These are phyloP conservation scores for Tympanopsis confertula DNA, from an alignment of 2,329 filamentous ascomycete genomes.

Conservation along the genomic window DNA sequence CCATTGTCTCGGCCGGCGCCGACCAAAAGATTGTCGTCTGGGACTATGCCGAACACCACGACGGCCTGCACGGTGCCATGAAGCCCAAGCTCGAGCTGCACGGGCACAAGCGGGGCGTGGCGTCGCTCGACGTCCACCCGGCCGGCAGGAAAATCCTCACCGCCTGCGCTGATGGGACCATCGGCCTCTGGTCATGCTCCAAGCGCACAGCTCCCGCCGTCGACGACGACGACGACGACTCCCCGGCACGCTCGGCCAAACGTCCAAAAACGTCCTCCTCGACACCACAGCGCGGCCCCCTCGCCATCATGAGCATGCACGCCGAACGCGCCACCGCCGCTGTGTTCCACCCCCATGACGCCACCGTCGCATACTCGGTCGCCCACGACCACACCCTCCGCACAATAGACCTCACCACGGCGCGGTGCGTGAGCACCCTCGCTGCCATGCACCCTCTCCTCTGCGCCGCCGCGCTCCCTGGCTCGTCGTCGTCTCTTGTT, in stretches of 20 bases:
- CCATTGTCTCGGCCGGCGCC: slow-evolving; percentile 71
- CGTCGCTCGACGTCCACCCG: slow-evolving; percentile 63
- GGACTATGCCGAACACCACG: slow-evolving; percentile 66
- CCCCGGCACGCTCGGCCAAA: slow-evolving; percentile 48
- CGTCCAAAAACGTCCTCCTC: slow-evolving; percentile 67
- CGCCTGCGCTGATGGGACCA: slow-evolving; percentile 67
- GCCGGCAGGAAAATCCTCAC: slow-evolving; percentile 70
- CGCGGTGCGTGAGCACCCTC: slow-evolving; percentile 65
- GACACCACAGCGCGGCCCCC: slow-evolving; percentile 61
- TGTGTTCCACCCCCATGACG: slow-evolving; percentile 73
- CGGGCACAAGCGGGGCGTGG: slow-evolving; percentile 66
- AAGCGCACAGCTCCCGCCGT: slow-evolving; percentile 69
- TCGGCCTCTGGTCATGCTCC: slow-evolving; percentile 82
- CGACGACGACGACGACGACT: slow-evolving; percentile 48
- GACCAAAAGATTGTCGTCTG: slow-evolving; percentile 81
- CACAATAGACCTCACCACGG: slow-evolving; percentile 82
- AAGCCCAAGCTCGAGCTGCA: slow-evolving; percentile 71
- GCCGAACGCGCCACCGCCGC: slow-evolving; percentile 65
- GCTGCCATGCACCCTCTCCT: slow-evolving; percentile 76
- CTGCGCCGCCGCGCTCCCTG: slow-evolving; percentile 62
- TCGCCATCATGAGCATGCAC: slow-evolving; percentile 64
- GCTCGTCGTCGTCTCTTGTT: slow-evolving; percentile 39
- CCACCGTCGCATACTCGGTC: slow-evolving; percentile 80
- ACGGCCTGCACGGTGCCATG: slow-evolving; percentile 47
- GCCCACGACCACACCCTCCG: slow-evolving; percentile 84